Evolutionary conservation across 192 early-diverging fungal genomes (phyloP).

Genomic region (Backusella mclennaniae): DNA sequence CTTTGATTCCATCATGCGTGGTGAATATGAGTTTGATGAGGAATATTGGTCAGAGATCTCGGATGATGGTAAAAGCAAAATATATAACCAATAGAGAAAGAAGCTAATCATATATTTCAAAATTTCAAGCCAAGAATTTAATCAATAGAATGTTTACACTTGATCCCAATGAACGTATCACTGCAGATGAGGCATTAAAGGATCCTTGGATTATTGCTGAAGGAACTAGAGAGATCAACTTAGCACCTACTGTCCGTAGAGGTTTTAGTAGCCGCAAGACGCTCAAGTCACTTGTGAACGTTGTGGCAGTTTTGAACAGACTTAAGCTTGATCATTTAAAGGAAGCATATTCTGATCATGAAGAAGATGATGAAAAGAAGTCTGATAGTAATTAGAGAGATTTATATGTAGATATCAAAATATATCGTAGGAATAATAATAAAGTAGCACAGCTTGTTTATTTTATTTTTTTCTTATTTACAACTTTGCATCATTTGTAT

Average conservation of each 20-base stretch:
- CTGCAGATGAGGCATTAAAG: constrained; percentile 72
- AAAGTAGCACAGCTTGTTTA: neutral
- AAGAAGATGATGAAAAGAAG: neutral
- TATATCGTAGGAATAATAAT: neutral
- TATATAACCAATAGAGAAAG: neutral
- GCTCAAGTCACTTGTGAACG: constrained; percentile 10
- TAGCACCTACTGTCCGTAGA: constrained; percentile 15
- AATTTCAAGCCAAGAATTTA: constrained; percentile 64
- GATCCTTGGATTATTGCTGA: constrained; percentile 80
- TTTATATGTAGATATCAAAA: neutral
- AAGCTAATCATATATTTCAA: neutral
- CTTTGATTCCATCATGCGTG: constrained; percentile 62
- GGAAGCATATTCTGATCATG: neutral
- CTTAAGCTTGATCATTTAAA: neutral
- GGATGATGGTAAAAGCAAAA: constrained; percentile 36
- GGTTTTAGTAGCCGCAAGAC: constrained; percentile 11
- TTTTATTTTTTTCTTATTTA: constrained; percentile 1
- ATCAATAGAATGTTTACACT: constrained; percentile 63
- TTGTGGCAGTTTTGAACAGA: neutral
- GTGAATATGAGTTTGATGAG: constrained; percentile 64
- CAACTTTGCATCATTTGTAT: constrained; percentile 8
- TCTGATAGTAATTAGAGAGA: neutral
- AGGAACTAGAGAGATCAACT: constrained; percentile 13
- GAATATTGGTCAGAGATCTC: constrained; percentile 80
- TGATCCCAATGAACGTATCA: constrained; percentile 69